Conservation (phyloP, 768 basidiomycete genomes). For the Kwoniella shandongensis region DNA sequence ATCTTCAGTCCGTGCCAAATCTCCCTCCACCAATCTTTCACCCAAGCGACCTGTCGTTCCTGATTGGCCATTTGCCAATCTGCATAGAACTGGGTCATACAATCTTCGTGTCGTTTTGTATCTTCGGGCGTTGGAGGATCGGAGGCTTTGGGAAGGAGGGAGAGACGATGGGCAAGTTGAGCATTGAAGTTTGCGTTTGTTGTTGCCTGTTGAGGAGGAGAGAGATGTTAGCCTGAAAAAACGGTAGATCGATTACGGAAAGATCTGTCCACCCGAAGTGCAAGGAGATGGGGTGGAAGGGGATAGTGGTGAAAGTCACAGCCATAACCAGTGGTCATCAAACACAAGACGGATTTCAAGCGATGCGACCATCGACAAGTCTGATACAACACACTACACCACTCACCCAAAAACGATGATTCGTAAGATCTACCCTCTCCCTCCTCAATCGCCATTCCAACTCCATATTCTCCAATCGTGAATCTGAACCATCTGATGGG, state of each 20-base stretch:
- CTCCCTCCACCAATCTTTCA: slow-evolving; percentile 47
- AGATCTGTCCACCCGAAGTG: too few species aligned
- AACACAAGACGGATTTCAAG: background rate
- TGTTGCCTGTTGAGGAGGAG: slow-evolving; percentile 25
- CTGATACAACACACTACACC: background rate
- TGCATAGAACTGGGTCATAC: slow-evolving; percentile 41
- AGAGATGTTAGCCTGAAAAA: background rate
- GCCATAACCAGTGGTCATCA: too few species aligned
- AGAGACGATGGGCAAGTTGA: slow-evolving; percentile 36
- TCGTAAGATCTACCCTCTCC: slow-evolving; percentile 45
- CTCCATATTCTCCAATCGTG: slow-evolving; percentile 33
- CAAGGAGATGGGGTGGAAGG: too few species aligned
- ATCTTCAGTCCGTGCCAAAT: slow-evolving; percentile 40
- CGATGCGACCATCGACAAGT: too few species aligned
- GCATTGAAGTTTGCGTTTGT: slow-evolving; percentile 40
- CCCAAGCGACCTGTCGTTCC: slow-evolving; percentile 37
- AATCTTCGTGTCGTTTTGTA: slow-evolving; percentile 27
- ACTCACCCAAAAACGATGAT: slow-evolving; percentile 50
- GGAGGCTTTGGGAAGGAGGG: slow-evolving; percentile 26
- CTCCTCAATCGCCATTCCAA: slow-evolving; percentile 43
- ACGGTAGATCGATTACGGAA: too few species aligned
- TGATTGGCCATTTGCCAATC: slow-evolving; percentile 47
- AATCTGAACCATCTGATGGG: slow-evolving; percentile 11
- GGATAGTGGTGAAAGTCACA: too few species aligned
- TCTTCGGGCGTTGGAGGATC: slow-evolving; percentile 38